Base-by-base conservation (phyloP, 768 basidiomycete species). In the Chalciporus pseudorubinellus region DNA sequence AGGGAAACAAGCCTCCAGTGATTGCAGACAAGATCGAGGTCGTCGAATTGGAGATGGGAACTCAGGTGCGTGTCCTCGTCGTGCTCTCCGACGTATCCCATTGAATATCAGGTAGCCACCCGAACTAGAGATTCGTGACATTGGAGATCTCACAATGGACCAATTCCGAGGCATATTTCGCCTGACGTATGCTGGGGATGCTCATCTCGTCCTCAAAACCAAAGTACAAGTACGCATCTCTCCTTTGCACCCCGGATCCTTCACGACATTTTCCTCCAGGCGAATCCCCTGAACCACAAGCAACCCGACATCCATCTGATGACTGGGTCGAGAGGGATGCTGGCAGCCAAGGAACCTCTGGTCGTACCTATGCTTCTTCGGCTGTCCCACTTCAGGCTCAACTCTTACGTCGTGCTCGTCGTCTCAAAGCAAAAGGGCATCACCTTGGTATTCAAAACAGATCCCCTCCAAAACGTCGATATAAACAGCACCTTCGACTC, bases 381-480 rank as follows among this genome's bases (percentile, higher is more conserved):
- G 13, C 85, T 99, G 5, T 97, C 94, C n/a, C 84, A 92, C 65
- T 92, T 99, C 72, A 85, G 85, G 55, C 86, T 99, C 31, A 86
- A 84, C 60, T 97, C 95, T 28, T 98, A 98, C 64, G 90, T 99
- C 61, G 95, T 98, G 58, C 84, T 99, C 51, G 95, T 98, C 61
- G 92, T 99, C 51, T 98, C 95, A 21, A 90, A 92, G 59, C 92
- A 94, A 67, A 98, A 98, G 65, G 97, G 97, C 39, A 98, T 98
- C 66, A 98, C 97, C 1, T 84, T 99, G 47, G 97, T 98, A 21
- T 99, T 99, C 83, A 98, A 98, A 74, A 98, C 97, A 31, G 97
- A 99, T 71, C 97, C 97, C 2, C 80, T 99, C 34, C 94, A 99
- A 72, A 91, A 92, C 58, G 94, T 99, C 47, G 92, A 98, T 65